Evolutionary conservation across 371 early-diverging fungal genomes (phyloP), one percentile per base, ranked within the genome.

Genomic region (Parasitella parasitica): DNA sequence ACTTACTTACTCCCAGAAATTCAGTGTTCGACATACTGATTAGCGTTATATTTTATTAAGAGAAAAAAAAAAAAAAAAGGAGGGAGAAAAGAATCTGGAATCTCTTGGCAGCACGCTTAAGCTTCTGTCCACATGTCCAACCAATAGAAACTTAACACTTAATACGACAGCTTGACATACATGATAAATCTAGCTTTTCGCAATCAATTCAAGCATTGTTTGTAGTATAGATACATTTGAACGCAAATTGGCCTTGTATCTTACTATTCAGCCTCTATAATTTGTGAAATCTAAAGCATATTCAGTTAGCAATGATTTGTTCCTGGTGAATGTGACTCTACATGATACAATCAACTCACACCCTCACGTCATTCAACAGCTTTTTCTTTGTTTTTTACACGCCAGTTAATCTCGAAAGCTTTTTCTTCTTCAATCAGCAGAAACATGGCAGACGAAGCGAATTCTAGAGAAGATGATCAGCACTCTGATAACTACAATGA

Each of bases 11-110:
- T 26, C 67, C 43, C 35, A 76, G 72, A 58, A 72, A 76, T 28
- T 76, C 76, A 34, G 70, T 64, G 37, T 70, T 76, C 4, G 76
- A 72, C 72, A 72, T 74, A 36, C 4, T 54, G 16, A 18, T 54
- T 15, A 46, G 35, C 6, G 20, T 26, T 15, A 46, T 43, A 11
- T 43, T 37, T 32, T 20, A 41, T 46, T 55, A 37, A 55, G 6
- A 41, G 46, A 57, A 49, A 39, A 6, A 56, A 16, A 35, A 16
- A 34, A 26, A 54, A 46, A 30, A 61, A 54, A 49, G 35, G 7
- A n/a, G 5, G n/a, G 16, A 8, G n/a, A 38, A 38, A 38, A 38
- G 6, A n/a, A n/a, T n/a, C 32, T 32, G 32, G 13, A 46, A 46
- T 11, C 20, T 46, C 46, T 46, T 46, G 46, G 46, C 46, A 13